These are phyloP conservation scores for Diaporthe australafricana DNA, from an alignment of 2,329 filamentous ascomycete genomes.

Conservation along the genomic window DNA sequence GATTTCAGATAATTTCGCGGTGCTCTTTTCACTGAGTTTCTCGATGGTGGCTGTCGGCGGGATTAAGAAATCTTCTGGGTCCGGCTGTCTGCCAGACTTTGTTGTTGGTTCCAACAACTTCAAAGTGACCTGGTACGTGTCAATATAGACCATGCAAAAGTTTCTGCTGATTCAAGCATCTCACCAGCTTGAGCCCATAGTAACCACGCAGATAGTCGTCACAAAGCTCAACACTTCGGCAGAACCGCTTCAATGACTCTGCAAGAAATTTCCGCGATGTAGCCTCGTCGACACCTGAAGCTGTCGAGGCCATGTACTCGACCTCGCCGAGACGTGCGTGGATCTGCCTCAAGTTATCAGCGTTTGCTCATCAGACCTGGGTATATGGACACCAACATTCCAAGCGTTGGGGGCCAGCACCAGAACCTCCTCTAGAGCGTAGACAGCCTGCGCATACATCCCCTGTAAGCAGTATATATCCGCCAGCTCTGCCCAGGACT, in stretches of 20 bases:
- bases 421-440: slow-evolving; percentile 89
- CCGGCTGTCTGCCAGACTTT: slow-evolving; percentile 59
- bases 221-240: slow-evolving; percentile 91
- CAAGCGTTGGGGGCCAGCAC: slow-evolving; percentile 91
- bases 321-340: slow-evolving; percentile 90
- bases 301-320: slow-evolving; percentile 75
- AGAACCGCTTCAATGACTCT: slow-evolving; percentile 86
- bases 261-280: slow-evolving; percentile 66
- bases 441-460: slow-evolving; percentile 85
- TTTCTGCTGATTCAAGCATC: slow-evolving; percentile 40
- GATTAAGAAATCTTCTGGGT: slow-evolving; percentile 62
- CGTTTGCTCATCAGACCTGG: slow-evolving; percentile 41
- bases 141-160: slow-evolving; percentile 40
- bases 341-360: slow-evolving; percentile 62
- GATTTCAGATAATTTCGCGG: slow-evolving; percentile 81
- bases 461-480: slow-evolving; percentile 87
- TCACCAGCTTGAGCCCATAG: slow-evolving; percentile 87
- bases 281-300: slow-evolving; percentile 49
- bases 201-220: slow-evolving; percentile 92
- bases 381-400: slow-evolving; percentile 73
- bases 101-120: slow-evolving; percentile 58
- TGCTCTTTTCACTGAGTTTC: slow-evolving; percentile 78
- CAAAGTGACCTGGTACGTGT: slow-evolving; percentile 57
- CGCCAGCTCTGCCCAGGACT: slow-evolving; percentile 92
- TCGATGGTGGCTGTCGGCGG: slow-evolving; percentile 71